Evolutionary conservation across 768 basidiomycete genomes (phyloP), one percentile per base, ranked within the genome.

Genomic region (Cyclocybe cylindracea): DNA sequence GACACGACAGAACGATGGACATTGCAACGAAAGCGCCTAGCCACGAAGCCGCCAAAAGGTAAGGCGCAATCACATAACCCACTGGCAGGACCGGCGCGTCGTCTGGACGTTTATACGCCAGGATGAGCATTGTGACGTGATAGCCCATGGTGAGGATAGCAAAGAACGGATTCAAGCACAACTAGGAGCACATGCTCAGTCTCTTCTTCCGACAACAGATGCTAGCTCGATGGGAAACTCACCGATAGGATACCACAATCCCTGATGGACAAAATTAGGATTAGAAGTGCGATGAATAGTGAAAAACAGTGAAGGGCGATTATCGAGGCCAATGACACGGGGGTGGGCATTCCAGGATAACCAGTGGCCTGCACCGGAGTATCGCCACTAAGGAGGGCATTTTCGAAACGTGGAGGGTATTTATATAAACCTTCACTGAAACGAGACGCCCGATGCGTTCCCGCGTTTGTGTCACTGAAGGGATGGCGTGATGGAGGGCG

Each of bases 241-340:
- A 66, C 66, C 40, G 67, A 66, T 8, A 63, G 51, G n/a, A 61
- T 53, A 32, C 62, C 65, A 35, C 50, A 54, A 46, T 65, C 63
- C 34, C 49, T 53, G 33, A 56, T 46, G 16, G 63, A 56, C 29
- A 64, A 40, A 24, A 51, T 33, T 10, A 64, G 54, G 10, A 65
- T 55, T 3, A 54, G 10, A 5, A 63, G 36, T 34, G 62, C 58
- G 36, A 61, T 1, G 46, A 63, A 46, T 19, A 66, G 46, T 9
- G 67, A 66, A 7, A 64, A 29, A 14, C 44, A 54, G 50, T 65
- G 66, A 38, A 68, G 53, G 29, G 59, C 45, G 24, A 64, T 44
- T 38, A 66, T 56, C 7, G 62, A 56, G 33, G 57, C 54, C 41
- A 61, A 49, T 10, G 57, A 44, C 19, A 46, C 35, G 44, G 14